Base-by-base conservation (phyloP, 2,329 filamentous ascomycete species). In the Sporothrix euskadiensis region DNA sequence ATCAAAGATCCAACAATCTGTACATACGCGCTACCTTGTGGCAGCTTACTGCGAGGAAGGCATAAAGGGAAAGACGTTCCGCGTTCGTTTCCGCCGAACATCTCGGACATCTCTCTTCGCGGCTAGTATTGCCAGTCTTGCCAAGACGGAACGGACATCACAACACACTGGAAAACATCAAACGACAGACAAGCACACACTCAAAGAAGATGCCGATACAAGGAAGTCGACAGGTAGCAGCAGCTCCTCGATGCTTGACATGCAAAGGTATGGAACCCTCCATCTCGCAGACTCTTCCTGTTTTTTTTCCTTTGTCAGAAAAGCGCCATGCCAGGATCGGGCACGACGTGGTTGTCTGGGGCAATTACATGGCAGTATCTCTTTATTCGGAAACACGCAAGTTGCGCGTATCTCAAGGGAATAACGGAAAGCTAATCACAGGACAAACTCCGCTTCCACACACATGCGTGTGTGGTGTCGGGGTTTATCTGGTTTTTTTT, bases 221-320 rank as follows among this genome's bases (percentile, higher is more conserved):
- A 8, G 49, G 66, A 4, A 7, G 4, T 8, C 32, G 35, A 12
- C 49, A 69, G 30, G 19, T 32, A 4, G 14, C 26, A 35, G 26
- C 39, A 19, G 10, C 44, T 39, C 72, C 9, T 26, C 47, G 72
- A 16, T 74, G 73, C 61, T 54, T 59, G 41, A 69, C 61, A 30
- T 74, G 73, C 69, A 71, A 63, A 56, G 73, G 73, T 74, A 71
- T 35, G 68, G 32, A 30, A 30, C 10, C 0, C 10, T 4, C 19
- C 35, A 8, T 14, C 49, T 41, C 49, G n/a, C 49, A 22, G 22
- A 54, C 32, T 22, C 22, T 52, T 52, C 26, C 2, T 26, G 26
- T 26, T 39, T 54, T 4, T 16, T 35, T 35, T 8, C 35, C 8
- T 35, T 35, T 35, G 35, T 35, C 35, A n/a, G 22, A 22, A 66